phyloP scores from a whole-genome alignment of 306 rosid species.

The Trifolium dubium region DNA sequence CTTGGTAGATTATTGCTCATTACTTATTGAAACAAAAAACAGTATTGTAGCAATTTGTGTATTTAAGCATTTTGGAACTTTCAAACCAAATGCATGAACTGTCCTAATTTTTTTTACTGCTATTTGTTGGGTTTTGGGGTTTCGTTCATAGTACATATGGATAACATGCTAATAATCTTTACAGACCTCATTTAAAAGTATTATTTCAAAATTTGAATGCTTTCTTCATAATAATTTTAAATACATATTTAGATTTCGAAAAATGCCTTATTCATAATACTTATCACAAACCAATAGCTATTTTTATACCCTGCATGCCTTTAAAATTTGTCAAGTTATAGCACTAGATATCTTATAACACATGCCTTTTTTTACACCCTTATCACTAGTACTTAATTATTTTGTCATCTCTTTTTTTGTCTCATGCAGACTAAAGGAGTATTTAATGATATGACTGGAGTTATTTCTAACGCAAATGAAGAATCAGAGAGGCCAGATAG shows the following conservation, averaged over 20 bases:
- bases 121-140: conserved; percentile 22
- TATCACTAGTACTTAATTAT: conserved; percentile 30
- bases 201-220: conserved; percentile 33
- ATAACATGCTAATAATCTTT: conserved; percentile 15
- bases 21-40: conserved; percentile 20
- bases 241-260: background rate
- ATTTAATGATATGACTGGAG: conserved; percentile 58
- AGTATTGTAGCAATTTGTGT: background rate
- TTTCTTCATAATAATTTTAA: background rate
- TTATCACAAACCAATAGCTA: background rate
- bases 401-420: conserved; percentile 32
- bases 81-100: background rate
- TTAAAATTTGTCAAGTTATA: conserved; percentile 18
- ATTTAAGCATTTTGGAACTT: conserved; percentile 8
- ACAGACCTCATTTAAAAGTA: background rate
- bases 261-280: background rate
- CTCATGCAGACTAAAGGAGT: conserved; percentile 69
- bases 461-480: conserved; percentile 55
- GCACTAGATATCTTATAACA: conserved; percentile 10
- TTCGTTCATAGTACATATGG: conserved; percentile 6
- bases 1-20: conserved; percentile 12
- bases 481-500: conserved; percentile 59
- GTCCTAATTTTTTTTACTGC: background rate
- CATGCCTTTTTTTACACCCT: background rate
- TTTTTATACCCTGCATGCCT: conserved; percentile 6